Evolutionary conservation across 345 rosid species (phyloP).

Genomic region (Melaleuca quinquenervia): DNA sequence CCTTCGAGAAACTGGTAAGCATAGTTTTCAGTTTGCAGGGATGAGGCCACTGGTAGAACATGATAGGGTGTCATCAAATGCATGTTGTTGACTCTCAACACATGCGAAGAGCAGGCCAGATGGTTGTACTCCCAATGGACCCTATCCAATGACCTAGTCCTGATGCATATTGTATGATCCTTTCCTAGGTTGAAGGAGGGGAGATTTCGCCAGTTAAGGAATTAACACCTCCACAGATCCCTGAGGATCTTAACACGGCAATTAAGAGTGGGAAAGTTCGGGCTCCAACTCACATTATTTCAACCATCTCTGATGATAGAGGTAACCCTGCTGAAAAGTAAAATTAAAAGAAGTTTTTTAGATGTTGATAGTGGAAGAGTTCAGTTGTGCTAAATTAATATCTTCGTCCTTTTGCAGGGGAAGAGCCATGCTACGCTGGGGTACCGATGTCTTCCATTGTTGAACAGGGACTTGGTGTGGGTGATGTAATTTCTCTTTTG

Average conservation of each 20-base stretch:
- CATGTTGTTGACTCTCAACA: neutral
- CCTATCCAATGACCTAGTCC: neutral
- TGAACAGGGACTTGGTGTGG: conserved; percentile 86
- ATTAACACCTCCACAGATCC: conserved; percentile 80
- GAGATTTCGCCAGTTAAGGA: conserved; percentile 72
- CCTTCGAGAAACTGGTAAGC: conserved; percentile 74
- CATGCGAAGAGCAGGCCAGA: neutral
- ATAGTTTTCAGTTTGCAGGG: neutral
- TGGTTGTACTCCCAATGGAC: neutral
- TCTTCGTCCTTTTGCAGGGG: conserved; percentile 37
- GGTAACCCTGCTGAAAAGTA: conserved; percentile 25
- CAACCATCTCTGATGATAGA: conserved; percentile 95
- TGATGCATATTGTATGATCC: neutral
- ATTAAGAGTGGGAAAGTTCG: conserved; percentile 96
- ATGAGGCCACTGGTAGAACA: neutral
- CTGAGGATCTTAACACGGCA: conserved; percentile 87
- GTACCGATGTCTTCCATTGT: conserved; percentile 96
- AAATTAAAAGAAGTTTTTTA: neutral
- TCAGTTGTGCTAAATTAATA: neutral
- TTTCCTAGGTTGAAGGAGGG: conserved; percentile 57
- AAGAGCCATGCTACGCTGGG: conserved; percentile 98
- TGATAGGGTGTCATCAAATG: neutral
- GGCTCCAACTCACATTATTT: conserved; percentile 94
- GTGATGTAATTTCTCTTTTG: conserved; percentile 91
- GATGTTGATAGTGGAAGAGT: neutral